These are phyloP conservation scores for Penicillium paneum DNA, from an alignment of 2,329 filamentous ascomycete species.

Conservation along the genomic window DNA sequence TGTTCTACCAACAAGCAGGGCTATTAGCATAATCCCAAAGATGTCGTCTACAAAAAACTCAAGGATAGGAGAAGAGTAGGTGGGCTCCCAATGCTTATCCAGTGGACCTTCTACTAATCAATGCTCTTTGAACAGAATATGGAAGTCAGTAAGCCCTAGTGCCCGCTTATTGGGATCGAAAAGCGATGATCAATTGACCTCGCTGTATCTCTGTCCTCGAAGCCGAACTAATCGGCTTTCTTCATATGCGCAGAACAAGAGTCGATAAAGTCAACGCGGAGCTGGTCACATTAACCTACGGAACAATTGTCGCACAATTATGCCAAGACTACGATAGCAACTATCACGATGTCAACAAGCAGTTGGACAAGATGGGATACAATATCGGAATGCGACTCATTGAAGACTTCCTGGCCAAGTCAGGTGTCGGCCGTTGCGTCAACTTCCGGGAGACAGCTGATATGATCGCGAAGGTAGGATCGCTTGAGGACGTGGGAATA, in stretches of 20 bases:
- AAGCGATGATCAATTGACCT: neutral
- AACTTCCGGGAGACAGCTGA: constrained; percentile 97
- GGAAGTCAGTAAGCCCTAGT: constrained; percentile 68
- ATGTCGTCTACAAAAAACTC: constrained; percentile 63
- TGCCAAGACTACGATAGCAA: constrained; percentile 95
- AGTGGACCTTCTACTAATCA: constrained; percentile 23
- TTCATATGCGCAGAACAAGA: constrained; percentile 63
- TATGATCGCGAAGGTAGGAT: constrained; percentile 80
- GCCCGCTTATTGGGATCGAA: neutral
- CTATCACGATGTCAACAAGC: constrained; percentile 93
- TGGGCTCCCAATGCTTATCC: constrained; percentile 13
- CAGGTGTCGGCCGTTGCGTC: constrained; percentile 79
- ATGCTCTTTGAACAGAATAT: constrained; percentile 61
- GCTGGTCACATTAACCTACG: constrained; percentile 94
- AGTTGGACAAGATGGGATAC: constrained; percentile 98
- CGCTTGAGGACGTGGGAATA: neutral
- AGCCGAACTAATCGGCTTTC: constrained; percentile 15
- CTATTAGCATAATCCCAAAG: neutral
- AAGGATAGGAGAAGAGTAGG: constrained; percentile 72
- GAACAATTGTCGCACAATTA: constrained; percentile 92
- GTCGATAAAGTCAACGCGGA: constrained; percentile 98
- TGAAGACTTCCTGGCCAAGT: constrained; percentile 96
- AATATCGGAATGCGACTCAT: constrained; percentile 95
- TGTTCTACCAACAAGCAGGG: neutral
- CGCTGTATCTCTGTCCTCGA: neutral